Base-by-base conservation (phyloP, 1,284 basidiomycete genomes). In the Agroathelia rolfsii region DNA sequence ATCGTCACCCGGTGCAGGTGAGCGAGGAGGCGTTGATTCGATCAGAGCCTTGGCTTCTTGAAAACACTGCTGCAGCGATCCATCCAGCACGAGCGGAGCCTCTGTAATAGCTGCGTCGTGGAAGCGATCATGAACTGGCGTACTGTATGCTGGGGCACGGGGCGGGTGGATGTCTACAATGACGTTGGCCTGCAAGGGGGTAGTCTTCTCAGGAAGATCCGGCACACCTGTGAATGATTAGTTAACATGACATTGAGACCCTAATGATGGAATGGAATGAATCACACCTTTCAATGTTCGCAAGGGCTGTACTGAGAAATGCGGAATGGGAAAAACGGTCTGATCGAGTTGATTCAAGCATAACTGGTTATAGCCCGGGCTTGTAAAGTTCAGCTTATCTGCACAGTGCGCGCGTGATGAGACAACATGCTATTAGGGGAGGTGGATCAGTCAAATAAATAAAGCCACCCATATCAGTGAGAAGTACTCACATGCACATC, bases 351-450 rank as follows among this genome's bases (percentile, higher is more conserved):
- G 60, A 41, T 74, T 76, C 4, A 95, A 64, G 26, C 76, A 69
- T 12, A 88, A 62, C 34, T 84, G 78, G 38, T 76, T 73, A 45
- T 74, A 75, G 2, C 81, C 79, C 6, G 79, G 72, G 14, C 76
- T 80, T 1, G 76, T 80, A 49, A 87, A 93, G 10, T 77, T 76
- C 15, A 86, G 62, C 3, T 69, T 72, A 54, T 94, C 74, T 4
- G 75, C 56, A 24, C 61, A 59, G 35, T 77, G 61, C 39, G 71
- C 62, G 20, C 63, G 61, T 22, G 83, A 78, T 11, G 81, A 63
- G 18, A 87, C 55, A 6, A 85, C 43, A 47, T 89, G 82, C 78
- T 89, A 41, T 34, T 5, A 7, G 26, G 28, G 5, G n/a, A 21
- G 26, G 17, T 8, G 4, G 22, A 32, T 23, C 8, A 21, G 13